Conservation (phyloP, 2,329 filamentous ascomycete species). For the Penicillium sp. region DNA sequence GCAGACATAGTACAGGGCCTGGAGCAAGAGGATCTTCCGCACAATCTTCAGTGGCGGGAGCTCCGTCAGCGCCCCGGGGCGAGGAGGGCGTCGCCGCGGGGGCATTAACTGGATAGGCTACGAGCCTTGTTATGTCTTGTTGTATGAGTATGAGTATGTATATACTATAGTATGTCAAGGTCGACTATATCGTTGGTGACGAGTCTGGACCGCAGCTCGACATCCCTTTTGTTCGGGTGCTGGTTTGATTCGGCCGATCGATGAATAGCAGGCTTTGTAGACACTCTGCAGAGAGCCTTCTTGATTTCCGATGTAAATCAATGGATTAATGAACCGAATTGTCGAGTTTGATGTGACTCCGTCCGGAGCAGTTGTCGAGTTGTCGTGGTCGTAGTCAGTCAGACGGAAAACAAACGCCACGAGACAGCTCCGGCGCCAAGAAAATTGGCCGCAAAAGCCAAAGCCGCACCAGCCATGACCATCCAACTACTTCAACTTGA, state of each 20-base stretch:
- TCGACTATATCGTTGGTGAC: background rate
- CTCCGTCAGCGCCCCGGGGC: constrained; percentile 63
- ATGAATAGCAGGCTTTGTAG: background rate
- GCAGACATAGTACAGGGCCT: constrained; percentile 61
- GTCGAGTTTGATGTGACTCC: background rate
- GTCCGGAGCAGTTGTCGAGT: too few relatives aligned
- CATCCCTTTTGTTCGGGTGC: background rate
- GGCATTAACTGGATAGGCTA: constrained; percentile 30
- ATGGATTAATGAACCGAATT: background rate
- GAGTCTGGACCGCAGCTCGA: background rate
- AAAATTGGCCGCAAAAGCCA: constrained; percentile 10
- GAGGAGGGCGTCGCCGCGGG: constrained; percentile 56
- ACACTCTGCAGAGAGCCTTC: background rate
- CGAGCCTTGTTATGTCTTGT: too few relatives aligned
- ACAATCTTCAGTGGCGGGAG: constrained; percentile 65
- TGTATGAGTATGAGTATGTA: background rate
- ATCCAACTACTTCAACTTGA: background rate
- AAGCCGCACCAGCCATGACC: background rate
- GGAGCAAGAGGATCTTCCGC: constrained; percentile 62
- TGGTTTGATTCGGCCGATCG: background rate
- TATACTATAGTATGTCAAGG: background rate
- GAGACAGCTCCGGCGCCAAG: constrained; percentile 14
- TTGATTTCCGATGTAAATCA: background rate
- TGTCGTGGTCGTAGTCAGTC: background rate
- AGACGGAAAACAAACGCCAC: constrained; percentile 9